Evolutionary conservation across 1,284 basidiomycete genomes (phyloP), one percentile per base, ranked within the genome.

Genomic region (Ganoderma leucocontextum): DNA sequence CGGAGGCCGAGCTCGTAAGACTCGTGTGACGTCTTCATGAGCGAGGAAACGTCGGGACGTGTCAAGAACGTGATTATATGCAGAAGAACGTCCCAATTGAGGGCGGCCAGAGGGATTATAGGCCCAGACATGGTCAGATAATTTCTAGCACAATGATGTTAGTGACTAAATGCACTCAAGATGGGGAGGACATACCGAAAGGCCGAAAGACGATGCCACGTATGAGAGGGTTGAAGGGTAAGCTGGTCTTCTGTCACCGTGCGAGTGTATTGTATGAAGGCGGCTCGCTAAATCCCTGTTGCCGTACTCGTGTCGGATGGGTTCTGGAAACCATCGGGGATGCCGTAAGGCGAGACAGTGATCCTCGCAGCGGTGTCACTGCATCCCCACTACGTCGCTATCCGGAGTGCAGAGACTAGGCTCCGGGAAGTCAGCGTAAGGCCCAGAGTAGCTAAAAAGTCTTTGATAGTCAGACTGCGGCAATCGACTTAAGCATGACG

Each of bases 51-150:
- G 33, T 62, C 69, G 13, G 19, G 62, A 19, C 69, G 72, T 4
- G 63, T 12, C 13, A 72, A 57, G 53, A 70, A 65, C 4, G 61
- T 60, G 52, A 69, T 33, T 3, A 69, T 44, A n/a, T 67, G 52
- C 10, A 64, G 25, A 35, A 72, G 69, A 9, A 69, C 65, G 55
- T 72, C 69, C 60, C 55, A 62, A 41, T 71, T 69, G 52, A 73
- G 67, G 42, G 22, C 4, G 3, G 52, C 25, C 42, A 67, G 36
- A 29, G 38, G 19, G 0, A 8, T 60, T 25, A 19, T 4, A 9
- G 38, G 10, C 3, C 5, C 38, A 29, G 8, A 10, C 39, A 42
- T 60, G 0, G 33, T 12, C 7, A n/a, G 0, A 33, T 12, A 4
- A 9, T 4, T 41, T 29, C 59, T 19, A 60, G 15, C 47, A 33